Base-by-base conservation (phyloP, 177 flowering plant genomes). In the Vitis hybrid region DNA sequence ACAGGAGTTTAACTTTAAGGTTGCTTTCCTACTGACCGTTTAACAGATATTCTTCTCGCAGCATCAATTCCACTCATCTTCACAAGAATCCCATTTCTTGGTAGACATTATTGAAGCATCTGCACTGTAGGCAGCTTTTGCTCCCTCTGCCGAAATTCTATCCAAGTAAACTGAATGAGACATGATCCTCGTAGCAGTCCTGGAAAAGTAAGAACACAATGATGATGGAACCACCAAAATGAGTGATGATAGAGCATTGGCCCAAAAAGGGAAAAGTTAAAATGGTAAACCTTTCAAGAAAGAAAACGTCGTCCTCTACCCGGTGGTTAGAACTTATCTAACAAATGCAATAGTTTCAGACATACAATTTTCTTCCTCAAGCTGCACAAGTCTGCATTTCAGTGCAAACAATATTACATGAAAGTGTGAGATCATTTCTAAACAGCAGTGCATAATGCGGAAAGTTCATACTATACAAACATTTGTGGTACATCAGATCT, bases 21-120 rank as follows among this genome's bases (percentile, higher is more conserved):
- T 80, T 60, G 74, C 84, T 77, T 76, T 83, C 81, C 70, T 50
- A 67, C 72, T 72, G 69, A 78, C 74, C 81, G 72, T 84, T 83
- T 72, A 12, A 52, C 62, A 74, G 52, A 76, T 72, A 84, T 84
- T 77, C 79, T 75, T 46, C 58, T 16, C 65, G 70, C 77, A 79
- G 85, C 76, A 84, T 84, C 82, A 65, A 82, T 80, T 80, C 77
- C 69, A 55, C 70, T 65, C 76, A 74, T 74, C 75, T 61, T 60
- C 62, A 6, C 67, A 49, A 73, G 73, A 70, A 73, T 72, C 70
- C 52, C 72, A 71, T 56, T 71, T 52, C 68, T 60, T 65, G 63
- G 46, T 58, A 76, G 60, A 72, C 58, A 72, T 58, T 62, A 68
- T 67, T 68, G 70, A 71, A 69, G 68, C 73, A 65, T 66, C 75